Conservation (phyloP, 805 yeast species). For the Teunomyces pallodes region DNA sequence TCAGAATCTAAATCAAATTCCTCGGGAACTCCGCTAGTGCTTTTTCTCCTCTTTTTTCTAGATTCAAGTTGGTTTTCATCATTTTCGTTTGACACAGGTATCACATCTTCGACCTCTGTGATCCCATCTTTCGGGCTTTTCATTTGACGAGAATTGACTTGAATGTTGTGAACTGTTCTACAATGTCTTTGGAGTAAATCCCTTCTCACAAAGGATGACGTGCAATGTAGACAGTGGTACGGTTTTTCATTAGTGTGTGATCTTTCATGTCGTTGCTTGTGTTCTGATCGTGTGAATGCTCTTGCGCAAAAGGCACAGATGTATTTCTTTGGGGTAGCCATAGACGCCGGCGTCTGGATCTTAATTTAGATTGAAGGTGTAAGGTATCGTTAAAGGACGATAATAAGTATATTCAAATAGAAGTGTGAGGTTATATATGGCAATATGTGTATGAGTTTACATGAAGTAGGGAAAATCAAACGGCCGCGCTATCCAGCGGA, state of each 20-base stretch:
- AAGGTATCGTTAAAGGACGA: background rate
- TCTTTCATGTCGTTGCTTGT: constrained; percentile 88
- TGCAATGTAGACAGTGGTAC: constrained; percentile 67
- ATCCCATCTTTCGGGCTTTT: background rate
- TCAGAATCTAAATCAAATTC: background rate
- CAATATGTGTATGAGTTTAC: background rate
- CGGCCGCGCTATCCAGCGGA: background rate
- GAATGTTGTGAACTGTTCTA: constrained; percentile 65
- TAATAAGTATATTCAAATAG: background rate
- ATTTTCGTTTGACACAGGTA: background rate
- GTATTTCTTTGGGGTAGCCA: constrained; percentile 58
- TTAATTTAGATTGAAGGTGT: background rate
- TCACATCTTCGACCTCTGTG: background rate
- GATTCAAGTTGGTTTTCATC: background rate
- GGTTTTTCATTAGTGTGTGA: constrained; percentile 95
- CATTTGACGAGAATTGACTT: constrained; percentile 8
- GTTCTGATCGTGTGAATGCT: constrained; percentile 94
- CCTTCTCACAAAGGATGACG: constrained; percentile 71
- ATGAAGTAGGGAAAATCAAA: background rate
- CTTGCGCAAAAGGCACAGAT: constrained; percentile 78
- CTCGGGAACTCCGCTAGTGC: background rate
- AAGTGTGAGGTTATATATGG: background rate
- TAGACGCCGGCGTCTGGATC: background rate
- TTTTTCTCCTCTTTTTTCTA: constrained; percentile 5
- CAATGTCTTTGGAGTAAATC: constrained; percentile 76